Evolutionary conservation across 306 rosid species (phyloP), one percentile per base, ranked within the genome.

Genomic region (Alnus glutinosa): DNA sequence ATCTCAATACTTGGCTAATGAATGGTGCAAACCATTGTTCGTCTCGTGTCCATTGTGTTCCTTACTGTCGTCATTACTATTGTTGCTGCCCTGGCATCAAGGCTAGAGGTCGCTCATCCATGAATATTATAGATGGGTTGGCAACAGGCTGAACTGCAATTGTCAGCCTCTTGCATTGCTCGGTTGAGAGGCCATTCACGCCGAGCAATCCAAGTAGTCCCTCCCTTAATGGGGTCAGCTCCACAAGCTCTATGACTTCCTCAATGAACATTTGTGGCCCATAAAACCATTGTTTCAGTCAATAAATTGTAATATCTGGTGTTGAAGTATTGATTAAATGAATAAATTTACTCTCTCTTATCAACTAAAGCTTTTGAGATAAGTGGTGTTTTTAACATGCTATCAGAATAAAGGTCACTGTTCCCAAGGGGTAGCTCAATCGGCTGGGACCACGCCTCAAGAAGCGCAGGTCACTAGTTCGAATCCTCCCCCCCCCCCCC

Each of bases 1-100:
- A 94, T 91, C 55, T 94, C 97, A 70, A 94, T 94, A 85, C 98
- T 94, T 59, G 98, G 98, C 82, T 94, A 97, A 85, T 94, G 98
- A 81, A 94, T 94, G 30, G 98, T 92, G 73, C 97, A 94, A 19
- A 94, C 97, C 73, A 94, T 97, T 4, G 97, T 94, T 83, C 98
- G 77, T 4, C 97, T 97, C 3, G 97, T 94, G 83, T 94, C 92
- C 44, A 92, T 97, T 0, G 97, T 92, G 84, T 89, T 94, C 84
- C 98, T 89, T 72, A 94, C 97, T 1, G 98, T 89, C 79, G 97
- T 92, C 98, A 94, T 94, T 28, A 94, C 97, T 54, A 94, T 89
- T 46, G 98, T 97, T 59, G 98, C 98, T 55, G 97, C 98, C 79
- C 98, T 85, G 28, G 98, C 98, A 91, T 92, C 98, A 66, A 94